A percentile compares a stretch with the other conserved stretches of the same genome.
These are phyloP conservation scores for Eimeria zaria DNA, from an alignment of 169 alveolate genomes.

Conservation along the genomic window DNA sequence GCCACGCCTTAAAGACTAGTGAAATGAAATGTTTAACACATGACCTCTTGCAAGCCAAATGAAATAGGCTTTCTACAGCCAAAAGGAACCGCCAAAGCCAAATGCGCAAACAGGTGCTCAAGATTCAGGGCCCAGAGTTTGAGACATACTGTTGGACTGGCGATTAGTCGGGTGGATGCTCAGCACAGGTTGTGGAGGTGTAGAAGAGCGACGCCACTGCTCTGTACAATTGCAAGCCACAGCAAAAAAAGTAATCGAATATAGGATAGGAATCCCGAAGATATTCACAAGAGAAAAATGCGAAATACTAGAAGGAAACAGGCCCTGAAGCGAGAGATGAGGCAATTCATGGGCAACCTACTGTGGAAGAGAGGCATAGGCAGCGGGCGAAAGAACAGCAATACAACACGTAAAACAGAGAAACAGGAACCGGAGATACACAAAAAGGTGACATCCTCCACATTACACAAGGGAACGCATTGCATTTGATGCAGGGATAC, in stretches of 20 bases:
- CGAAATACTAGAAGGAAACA: neutral
- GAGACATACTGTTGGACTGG: slow-evolving; percentile 38
- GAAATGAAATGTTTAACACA: neutral
- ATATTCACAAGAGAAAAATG: neutral
- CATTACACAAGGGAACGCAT: neutral
- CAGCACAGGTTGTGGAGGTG: slow-evolving; percentile 21
- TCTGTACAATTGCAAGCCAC: slow-evolving; percentile 35
- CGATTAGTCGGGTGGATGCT: slow-evolving; percentile 32
- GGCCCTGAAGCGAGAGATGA: neutral
- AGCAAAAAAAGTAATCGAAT: neutral
- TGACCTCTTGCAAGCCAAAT: neutral
- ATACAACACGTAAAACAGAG: neutral
- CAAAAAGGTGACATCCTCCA: neutral
- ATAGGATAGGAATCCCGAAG: neutral
- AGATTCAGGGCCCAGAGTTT: neutral
- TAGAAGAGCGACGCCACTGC: slow-evolving; percentile 30
- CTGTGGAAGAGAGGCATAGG: neutral
- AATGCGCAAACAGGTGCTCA: neutral
- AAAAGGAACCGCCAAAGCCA: neutral
- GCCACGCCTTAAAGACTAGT: neutral
- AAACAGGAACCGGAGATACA: neutral
- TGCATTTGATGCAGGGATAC: too few relatives aligned
- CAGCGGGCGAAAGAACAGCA: neutral
- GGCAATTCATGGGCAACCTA: neutral
- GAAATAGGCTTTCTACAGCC: neutral